Conservation (phyloP, 2,329 filamentous ascomycete species). For the Talaromyces albobiverticillius region DNA sequence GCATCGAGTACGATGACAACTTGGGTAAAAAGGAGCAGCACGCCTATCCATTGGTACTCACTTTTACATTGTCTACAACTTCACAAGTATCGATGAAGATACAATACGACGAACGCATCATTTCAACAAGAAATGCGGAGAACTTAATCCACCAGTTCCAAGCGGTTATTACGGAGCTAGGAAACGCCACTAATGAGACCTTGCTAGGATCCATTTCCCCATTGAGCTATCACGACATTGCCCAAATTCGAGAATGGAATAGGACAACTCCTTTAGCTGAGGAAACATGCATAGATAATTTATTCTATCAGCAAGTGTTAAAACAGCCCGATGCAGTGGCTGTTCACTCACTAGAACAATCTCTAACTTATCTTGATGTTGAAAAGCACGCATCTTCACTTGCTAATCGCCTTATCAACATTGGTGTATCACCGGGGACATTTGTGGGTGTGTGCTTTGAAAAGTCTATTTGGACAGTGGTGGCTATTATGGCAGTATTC, state of each 20-base stretch:
- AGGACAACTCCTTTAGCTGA: not conserved
- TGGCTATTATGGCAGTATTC: constrained; percentile 18
- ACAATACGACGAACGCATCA: not conserved
- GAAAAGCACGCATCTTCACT: constrained; percentile 30
- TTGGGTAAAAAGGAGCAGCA: not conserved
- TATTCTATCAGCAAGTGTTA: not conserved
- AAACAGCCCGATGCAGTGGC: constrained; percentile 19
- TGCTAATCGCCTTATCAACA: constrained; percentile 26
- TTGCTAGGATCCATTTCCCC: not conserved
- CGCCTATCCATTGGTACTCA: not conserved
- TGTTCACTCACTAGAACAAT: constrained; percentile 30
- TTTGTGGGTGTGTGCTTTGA: constrained; percentile 23
- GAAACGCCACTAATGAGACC: not conserved
- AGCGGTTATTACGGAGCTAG: not conserved
- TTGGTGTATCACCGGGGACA: constrained; percentile 25
- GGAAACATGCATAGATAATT: not conserved
- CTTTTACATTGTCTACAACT: not conserved
- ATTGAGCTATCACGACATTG: not conserved
- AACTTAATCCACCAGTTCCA: not conserved
- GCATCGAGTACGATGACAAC: not conserved
- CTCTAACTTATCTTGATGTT: constrained; percentile 32
- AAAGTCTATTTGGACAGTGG: constrained; percentile 16
- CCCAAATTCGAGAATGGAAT: not conserved
- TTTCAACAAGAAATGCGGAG: not conserved
- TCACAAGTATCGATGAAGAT: not conserved